Evolutionary conservation across 2,329 filamentous ascomycete genomes (phyloP).

Genomic region (Nothopassalora personata): DNA sequence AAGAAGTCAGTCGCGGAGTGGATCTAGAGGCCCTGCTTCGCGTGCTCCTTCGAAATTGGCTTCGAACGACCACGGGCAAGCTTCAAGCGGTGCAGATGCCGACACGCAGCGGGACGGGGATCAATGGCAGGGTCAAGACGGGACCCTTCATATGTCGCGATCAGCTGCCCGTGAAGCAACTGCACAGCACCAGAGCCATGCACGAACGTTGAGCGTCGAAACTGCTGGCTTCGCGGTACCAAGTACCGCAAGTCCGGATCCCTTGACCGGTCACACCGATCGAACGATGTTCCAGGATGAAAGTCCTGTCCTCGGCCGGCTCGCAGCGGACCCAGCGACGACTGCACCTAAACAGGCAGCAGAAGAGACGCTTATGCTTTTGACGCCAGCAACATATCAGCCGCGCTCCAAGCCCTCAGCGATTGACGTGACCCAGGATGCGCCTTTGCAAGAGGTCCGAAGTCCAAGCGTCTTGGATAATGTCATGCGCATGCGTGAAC

Average conservation of each 20-base stretch:
- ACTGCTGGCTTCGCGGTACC: conserved; percentile 19
- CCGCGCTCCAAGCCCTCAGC: conserved; percentile 13
- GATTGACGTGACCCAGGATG: conserved; percentile 11
- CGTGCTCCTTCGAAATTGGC: conserved; percentile 8
- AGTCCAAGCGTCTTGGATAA: conserved; percentile 29
- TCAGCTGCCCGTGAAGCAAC: not conserved
- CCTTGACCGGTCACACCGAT: conserved; percentile 33
- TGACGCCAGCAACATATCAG: conserved; percentile 26
- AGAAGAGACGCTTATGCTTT: conserved; percentile 14
- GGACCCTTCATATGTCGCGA: not conserved
- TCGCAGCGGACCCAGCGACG: conserved; percentile 12
- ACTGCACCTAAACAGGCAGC: conserved; percentile 4
- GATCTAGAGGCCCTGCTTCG: conserved; percentile 15
- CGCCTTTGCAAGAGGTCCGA: conserved; percentile 15
- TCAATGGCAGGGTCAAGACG: not conserved
- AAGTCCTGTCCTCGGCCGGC: conserved; percentile 61
- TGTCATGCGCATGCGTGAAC: conserved; percentile 31
- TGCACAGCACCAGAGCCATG: conserved; percentile 3
- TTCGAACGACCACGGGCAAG: conserved; percentile 38
- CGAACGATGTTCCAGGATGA: conserved; percentile 48
- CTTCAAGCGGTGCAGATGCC: conserved; percentile 19
- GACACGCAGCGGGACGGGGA: conserved; percentile 10
- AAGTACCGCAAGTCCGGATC: conserved; percentile 19
- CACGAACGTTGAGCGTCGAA: conserved; percentile 24
- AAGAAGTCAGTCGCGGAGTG: conserved; percentile 20